phyloP scores from a whole-genome alignment of 1,284 basidiomycete genomes.

The Tylopilus sp. region DNA sequence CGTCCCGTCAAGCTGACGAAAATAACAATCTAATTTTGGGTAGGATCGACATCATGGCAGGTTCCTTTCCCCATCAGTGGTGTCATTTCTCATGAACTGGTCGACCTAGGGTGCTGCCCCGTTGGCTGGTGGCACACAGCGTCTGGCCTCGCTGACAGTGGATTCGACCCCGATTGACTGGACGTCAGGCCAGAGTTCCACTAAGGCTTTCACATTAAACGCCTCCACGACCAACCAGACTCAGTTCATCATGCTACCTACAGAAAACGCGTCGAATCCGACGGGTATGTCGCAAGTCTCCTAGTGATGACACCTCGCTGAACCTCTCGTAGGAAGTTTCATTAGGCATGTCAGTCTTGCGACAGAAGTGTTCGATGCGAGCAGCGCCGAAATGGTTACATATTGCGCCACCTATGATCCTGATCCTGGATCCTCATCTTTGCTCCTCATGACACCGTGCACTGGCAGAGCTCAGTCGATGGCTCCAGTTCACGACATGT shows the following conservation, averaged over 20 bases:
- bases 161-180: conserved; percentile 34
- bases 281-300: conserved; percentile 14
- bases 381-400: conserved; percentile 33
- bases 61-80: conserved; percentile 8
- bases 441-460: conserved; percentile 49
- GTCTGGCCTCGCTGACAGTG: conserved; percentile 47
- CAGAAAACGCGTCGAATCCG: conserved; percentile 11
- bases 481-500: neutral
- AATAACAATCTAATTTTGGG: conserved; percentile 36
- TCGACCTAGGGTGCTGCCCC: conserved; percentile 9
- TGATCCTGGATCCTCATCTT: conserved; percentile 42
- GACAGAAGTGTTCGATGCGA: conserved; percentile 42
- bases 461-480: conserved; percentile 31
- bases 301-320: neutral
- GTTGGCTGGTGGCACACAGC: conserved; percentile 10
- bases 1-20: conserved; percentile 13
- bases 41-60: conserved; percentile 46
- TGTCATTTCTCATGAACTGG: neutral
- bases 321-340: conserved; percentile 11
- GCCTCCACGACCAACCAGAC: conserved; percentile 53
- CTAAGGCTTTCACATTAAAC: conserved; percentile 43
- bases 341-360: conserved; percentile 41
- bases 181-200: conserved; percentile 15
- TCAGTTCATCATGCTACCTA: conserved; percentile 41
- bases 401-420: conserved; percentile 63